Evolutionary conservation across 164 flowering plant genomes (phyloP), one percentile per base, ranked within the genome.

Genomic region (Protea cynaroides): DNA sequence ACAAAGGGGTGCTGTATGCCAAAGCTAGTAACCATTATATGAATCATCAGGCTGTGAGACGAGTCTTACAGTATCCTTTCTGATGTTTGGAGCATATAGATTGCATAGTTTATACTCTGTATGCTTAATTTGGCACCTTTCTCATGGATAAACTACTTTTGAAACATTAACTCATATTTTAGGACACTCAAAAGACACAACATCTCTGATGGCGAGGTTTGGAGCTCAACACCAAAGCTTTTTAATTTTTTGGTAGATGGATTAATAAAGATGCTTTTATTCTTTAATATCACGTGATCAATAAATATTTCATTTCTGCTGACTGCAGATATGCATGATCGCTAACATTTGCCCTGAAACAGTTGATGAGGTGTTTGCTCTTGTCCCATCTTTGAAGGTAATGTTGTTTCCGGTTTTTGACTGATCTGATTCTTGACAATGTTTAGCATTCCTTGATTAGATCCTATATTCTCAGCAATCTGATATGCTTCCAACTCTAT

Each of bases 321-420:
- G 51, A 21, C 25, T 75, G 72, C 90, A 93, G 98, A 76, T 90
- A 17, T 86, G 97, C 73, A 43, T 86, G 77, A 84, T 94, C 72
- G 89, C 83, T 4, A 91, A 91, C 68, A 58, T 74, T 44, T 79
- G 80, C 61, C 89, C 95, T 1, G 98, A 89, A 63, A 76, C 85
- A 51, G 74, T 71, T 65, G 95, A 87, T 62, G 96, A 94, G 74
- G 85, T 74, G 47, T 91, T 80, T 80, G 87, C 93, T 58, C 80
- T 88, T 40, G 66, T 91, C 21, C 93, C 95, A 25, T 83, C 90
- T 36, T 78, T 94, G 79, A 88, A 89, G 97, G 98, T 90, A 82
- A 71, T 43, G 37, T 18, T 57, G n/a, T 74, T 25, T 62, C 44
- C 13, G 15, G 59, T 18, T 36, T 50, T 23, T 21, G 21, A 15